Evolutionary conservation across 345 rosid species (phyloP).

Genomic region (Acer yangbiense): DNA sequence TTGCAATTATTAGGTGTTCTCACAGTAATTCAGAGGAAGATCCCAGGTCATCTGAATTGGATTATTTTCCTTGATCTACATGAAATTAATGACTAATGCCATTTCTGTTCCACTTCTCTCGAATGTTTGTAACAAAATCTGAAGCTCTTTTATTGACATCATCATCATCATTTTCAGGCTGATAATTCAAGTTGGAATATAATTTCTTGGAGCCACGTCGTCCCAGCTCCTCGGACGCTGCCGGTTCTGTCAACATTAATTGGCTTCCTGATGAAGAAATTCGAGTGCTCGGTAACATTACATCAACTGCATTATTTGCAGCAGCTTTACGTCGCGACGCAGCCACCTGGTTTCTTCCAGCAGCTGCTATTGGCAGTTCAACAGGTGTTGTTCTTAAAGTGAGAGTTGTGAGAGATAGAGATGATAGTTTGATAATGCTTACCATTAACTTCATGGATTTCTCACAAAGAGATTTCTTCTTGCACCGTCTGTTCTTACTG

Average conservation of each 20-base stretch:
- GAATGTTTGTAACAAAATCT: slow-evolving; percentile 12
- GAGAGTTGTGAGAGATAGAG: slow-evolving; percentile 23
- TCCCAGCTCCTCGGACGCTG: neutral
- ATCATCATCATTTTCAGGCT: neutral
- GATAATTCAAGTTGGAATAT: no score
- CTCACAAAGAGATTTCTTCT: slow-evolving; percentile 26
- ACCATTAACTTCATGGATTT: slow-evolving; percentile 26
- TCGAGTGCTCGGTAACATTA: neutral
- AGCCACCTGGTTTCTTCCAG: neutral
- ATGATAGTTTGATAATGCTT: slow-evolving; percentile 22
- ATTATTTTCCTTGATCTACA: no score
- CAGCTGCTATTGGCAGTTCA: neutral
- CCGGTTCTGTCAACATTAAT: neutral
- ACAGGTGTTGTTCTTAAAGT: slow-evolving; percentile 6
- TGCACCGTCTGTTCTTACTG: neutral
- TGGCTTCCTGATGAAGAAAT: neutral
- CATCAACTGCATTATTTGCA: neutral
- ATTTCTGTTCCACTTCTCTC: neutral
- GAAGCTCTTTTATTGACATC: slow-evolving; percentile 26
- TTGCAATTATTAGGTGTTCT: neutral
- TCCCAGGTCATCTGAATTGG: no score
- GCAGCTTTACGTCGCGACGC: neutral
- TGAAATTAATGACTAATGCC: neutral
- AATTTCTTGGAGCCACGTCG: slow-evolving; percentile 3
- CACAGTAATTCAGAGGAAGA: neutral